Base-by-base conservation (phyloP, 1,284 basidiomycete genomes). In the Hortiboletus rubellus region DNA sequence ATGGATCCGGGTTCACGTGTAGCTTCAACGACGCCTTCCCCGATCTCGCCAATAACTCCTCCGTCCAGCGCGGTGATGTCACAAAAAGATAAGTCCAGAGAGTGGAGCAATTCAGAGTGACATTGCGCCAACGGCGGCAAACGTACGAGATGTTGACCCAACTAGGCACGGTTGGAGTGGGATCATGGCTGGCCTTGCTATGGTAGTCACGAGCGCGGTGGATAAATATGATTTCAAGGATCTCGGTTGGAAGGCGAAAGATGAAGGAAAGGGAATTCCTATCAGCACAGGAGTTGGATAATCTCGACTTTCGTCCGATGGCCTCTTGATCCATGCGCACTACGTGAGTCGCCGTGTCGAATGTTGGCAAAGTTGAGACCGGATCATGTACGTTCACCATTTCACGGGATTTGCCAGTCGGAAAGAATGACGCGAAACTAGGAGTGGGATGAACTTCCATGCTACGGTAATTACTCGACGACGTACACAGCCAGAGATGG, bases 21-120 rank as follows among this genome's bases (percentile, higher is more conserved):
- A 72, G 55, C 36, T 58, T 61, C 15, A 77, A 52, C 1, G 67
- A 62, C 12, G 61, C 66, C 46, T 57, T 63, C 50, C 72, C 73
- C 1, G 74, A 77, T 10, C 74, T 61, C 8, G 55, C 47, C 15
- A 77, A 48, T 64, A 76, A 69, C 44, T 65, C 69, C 27, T 69
- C 63, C 6, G 68, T 66, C 66, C 69, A 71, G 33, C 55, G 55
- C 2, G 60, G 63, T 1, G 59, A 64, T 3, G 45, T 52, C 11
- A 68, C 59, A 5, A 63, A 34, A 11, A 70, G 57, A 37, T 54
- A 60, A 4, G 65, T 62, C 37, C 37, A 38, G 2, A 38, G 17
- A n/a, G 37, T 38, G 7, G 37, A 14, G n/a, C 17, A 38, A 8
- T 54, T 61, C 5, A 74, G 52, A 8, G 73, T 71, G 10, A 71